phyloP scores from a whole-genome alignment of 768 basidiomycete species.

The Baorangia bicolor region DNA sequence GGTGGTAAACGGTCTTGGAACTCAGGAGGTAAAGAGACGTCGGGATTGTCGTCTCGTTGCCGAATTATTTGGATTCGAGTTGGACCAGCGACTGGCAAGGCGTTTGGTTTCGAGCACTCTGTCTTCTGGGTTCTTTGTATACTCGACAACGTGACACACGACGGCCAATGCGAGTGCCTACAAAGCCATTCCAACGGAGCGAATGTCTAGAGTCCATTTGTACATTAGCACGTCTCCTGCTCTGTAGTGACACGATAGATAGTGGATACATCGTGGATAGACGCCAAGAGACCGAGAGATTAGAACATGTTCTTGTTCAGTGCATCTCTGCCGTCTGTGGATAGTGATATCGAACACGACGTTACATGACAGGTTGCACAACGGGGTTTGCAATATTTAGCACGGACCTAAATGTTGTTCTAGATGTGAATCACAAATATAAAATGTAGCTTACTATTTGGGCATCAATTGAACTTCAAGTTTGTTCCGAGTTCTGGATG shows the following conservation, averaged over 20 bases:
- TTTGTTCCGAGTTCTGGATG: no score
- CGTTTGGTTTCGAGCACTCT: conserved; percentile 63
- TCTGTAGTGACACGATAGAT: not conserved
- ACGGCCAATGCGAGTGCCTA: conserved; percentile 64
- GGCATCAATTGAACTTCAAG: no score
- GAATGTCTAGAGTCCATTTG: conserved; percentile 42
- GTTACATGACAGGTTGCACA: no score
- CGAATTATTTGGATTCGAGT: conserved; percentile 63
- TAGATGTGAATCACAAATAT: no score
- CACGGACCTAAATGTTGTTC: no score
- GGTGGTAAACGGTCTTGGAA: not conserved
- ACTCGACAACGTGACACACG: conserved; percentile 44
- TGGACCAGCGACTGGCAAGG: conserved; percentile 62
- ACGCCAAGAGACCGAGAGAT: conserved; percentile 32
- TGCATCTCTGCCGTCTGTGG: not conserved
- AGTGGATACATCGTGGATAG: conserved; percentile 17
- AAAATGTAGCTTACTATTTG: no score
- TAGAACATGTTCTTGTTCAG: not conserved
- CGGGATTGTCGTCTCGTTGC: conserved; percentile 36
- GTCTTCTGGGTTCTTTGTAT: conserved; percentile 18
- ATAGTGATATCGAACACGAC: conserved; percentile 51
- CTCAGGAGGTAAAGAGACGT: not conserved
- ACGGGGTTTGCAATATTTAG: no score
- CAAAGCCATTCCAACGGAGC: conserved; percentile 48
- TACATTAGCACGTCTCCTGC: not conserved